Evolutionary conservation across 2,329 filamentous ascomycete genomes (phyloP).

Genomic region (Penicillium hordei): DNA sequence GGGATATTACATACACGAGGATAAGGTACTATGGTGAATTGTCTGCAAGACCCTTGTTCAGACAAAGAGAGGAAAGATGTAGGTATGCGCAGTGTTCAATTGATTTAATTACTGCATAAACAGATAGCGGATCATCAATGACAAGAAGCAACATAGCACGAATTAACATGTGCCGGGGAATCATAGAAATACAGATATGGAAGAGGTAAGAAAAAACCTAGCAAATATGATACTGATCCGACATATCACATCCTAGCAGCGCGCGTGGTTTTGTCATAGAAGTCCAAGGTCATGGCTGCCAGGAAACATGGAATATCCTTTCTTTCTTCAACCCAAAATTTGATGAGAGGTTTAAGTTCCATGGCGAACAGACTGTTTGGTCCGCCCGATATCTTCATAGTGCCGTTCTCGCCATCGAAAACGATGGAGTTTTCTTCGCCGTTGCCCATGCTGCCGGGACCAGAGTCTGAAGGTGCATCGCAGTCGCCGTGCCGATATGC

Average conservation of each 20-base stretch:
- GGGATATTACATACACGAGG: neutral
- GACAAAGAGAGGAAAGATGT: neutral
- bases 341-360: constrained; percentile 81
- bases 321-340: constrained; percentile 93
- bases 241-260: constrained; percentile 37
- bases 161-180: constrained; percentile 28
- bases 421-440: constrained; percentile 62
- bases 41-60: neutral
- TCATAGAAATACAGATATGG: constrained; percentile 22
- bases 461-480: constrained; percentile 61
- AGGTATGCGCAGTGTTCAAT: neutral
- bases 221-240: neutral
- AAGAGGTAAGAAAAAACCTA: neutral
- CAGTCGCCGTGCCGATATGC: constrained; percentile 44
- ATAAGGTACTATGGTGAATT: neutral
- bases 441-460: constrained; percentile 46
- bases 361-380: constrained; percentile 81
- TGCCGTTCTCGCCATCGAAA: constrained; percentile 90
- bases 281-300: constrained; percentile 86
- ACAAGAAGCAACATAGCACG: constrained; percentile 24
- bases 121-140: neutral
- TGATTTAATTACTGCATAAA: neutral
- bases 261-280: constrained; percentile 67
- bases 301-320: constrained; percentile 92
- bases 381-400: constrained; percentile 96